A percentile compares a stretch with the other conserved stretches of the same genome.
Evolutionary conservation across 73 alveolate genomes (phyloP).

Genomic region (Blepharisma stoltei): DNA sequence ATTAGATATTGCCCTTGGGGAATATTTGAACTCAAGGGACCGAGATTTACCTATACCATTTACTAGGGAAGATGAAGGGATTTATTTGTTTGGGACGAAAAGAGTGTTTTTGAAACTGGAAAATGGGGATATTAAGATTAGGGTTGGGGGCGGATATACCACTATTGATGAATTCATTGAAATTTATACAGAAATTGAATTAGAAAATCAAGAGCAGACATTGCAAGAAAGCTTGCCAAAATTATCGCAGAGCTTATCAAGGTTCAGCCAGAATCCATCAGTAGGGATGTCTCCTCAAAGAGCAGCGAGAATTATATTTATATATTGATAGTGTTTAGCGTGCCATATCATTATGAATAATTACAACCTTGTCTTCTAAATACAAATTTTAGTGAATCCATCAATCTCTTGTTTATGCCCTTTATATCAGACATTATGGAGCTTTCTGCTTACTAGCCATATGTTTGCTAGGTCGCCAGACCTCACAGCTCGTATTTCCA

Average conservation of each 20-base stretch:
- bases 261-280: neutral
- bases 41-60: neutral
- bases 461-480: too few species aligned
- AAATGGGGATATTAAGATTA: constrained; percentile 46
- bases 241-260: neutral
- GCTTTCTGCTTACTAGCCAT: too few species aligned
- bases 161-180: constrained; percentile 55
- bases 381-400: too few species aligned
- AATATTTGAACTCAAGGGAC: neutral
- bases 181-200: constrained; percentile 1
- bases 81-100: constrained; percentile 55
- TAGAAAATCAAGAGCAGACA: constrained; percentile 10
- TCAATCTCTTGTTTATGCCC: too few species aligned
- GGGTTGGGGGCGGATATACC: constrained; percentile 73
- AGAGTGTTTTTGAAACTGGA: constrained; percentile 61
- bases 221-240: constrained; percentile 6
- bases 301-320: constrained; percentile 23
- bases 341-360: too few species aligned
- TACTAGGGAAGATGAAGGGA: constrained; percentile 59
- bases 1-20: constrained; percentile 11
- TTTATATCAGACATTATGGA: too few species aligned
- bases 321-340: too few species aligned
- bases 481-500: too few species aligned
- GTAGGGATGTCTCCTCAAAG: constrained; percentile 25
- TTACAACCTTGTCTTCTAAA: too few species aligned